Percentiles rank a stretch among this genome's conserved stretches.
Conservation (phyloP, 331 rosid genomes). For the Quercus tomentella region DNA sequence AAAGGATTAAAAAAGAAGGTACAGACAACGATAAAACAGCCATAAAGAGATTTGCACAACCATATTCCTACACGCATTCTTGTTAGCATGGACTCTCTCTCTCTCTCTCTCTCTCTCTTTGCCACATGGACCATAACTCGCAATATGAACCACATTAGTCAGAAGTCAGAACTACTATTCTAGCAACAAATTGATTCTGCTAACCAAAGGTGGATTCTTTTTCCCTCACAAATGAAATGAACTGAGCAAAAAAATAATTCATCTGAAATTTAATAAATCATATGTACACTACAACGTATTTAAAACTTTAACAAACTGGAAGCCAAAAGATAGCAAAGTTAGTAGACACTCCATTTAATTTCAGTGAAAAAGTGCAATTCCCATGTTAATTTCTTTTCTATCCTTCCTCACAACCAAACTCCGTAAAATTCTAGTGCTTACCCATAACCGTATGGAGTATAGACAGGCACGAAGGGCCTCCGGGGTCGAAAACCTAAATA, state of each 20-base stretch:
- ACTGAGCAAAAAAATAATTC: background rate
- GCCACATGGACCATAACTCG: background rate
- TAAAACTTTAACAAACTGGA: background rate
- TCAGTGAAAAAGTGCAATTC: background rate
- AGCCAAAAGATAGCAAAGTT: background rate
- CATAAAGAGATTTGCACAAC: background rate
- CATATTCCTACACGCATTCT: background rate
- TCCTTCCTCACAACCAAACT: background rate
- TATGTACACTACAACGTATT: background rate
- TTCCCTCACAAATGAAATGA: background rate
- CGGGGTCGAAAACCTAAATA: conserved; percentile 58
- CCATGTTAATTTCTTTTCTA: background rate
- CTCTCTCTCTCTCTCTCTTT: background rate
- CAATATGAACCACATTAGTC: no score
- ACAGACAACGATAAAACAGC: background rate
- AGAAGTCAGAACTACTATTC: no score
- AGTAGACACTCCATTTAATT: background rate
- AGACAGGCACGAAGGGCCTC: conserved; percentile 86
- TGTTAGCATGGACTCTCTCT: background rate
- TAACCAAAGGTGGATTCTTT: no score
- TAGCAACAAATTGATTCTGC: no score
- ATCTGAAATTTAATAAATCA: no score
- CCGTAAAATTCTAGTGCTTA: conserved; percentile 29
- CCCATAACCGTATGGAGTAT: conserved; percentile 80
- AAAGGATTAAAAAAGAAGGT: background rate